Conservation (phyloP, 257 asterid genomes). For the Jasminum sambac region DNA sequence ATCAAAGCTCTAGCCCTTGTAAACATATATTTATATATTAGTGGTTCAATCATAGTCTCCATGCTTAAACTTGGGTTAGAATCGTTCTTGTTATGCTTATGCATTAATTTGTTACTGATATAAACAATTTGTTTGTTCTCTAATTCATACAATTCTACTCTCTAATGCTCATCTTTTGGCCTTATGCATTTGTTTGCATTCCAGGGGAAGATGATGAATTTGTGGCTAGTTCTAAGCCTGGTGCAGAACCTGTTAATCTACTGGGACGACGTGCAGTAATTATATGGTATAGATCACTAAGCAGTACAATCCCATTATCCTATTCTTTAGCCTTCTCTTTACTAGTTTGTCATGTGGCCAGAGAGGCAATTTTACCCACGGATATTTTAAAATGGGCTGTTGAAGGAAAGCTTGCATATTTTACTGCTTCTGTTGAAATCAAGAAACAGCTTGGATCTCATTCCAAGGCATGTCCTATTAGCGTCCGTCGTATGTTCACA, state of each 20-base stretch:
- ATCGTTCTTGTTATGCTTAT: background rate
- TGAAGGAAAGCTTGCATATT: slow-evolving; percentile 86
- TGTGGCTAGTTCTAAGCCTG: slow-evolving; percentile 29
- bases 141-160: background rate
- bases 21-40: background rate
- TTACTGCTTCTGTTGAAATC: slow-evolving; percentile 58
- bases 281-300: slow-evolving; percentile 62
- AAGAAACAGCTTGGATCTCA: slow-evolving; percentile 60
- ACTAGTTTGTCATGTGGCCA: slow-evolving; percentile 72
- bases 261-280: slow-evolving; percentile 56
- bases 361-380: slow-evolving; percentile 68
- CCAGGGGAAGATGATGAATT: slow-evolving; percentile 50
- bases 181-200: too few species aligned
- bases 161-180: slow-evolving; percentile 13
- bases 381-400: slow-evolving; percentile 71
- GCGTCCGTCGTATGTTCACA: slow-evolving; percentile 62
- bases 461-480: slow-evolving; percentile 59
- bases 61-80: background rate
- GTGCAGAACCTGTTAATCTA: slow-evolving; percentile 58
- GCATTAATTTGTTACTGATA: background rate
- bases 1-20: background rate
- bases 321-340: slow-evolving; percentile 63
- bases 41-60: background rate
- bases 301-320: slow-evolving; percentile 49
- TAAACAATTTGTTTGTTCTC: background rate